Conservation (phyloP, 129 eudicot genomes). For the Arctium lappa region DNA sequence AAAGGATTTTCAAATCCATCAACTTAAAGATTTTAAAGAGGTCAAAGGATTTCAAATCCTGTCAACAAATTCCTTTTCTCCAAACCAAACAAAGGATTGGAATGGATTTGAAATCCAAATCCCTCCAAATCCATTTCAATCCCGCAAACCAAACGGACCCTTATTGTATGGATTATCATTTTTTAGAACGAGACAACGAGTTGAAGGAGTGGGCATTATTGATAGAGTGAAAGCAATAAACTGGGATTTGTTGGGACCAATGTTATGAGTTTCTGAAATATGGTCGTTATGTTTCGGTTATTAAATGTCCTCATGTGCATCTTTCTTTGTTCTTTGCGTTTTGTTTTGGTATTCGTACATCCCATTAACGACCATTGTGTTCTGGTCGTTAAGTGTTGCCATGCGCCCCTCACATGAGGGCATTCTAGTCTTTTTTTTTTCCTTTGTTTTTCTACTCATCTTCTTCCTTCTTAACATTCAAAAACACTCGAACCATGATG, state of each 20-base stretch:
- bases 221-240: neutral
- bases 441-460: neutral
- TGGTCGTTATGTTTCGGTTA: neutral
- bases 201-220: neutral
- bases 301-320: neutral
- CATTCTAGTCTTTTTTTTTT: neutral
- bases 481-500: neutral
- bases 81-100: too few relatives aligned
- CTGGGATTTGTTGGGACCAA: neutral
- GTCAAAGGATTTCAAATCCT: too few relatives aligned
- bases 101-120: too few relatives aligned
- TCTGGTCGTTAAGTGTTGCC: neutral
- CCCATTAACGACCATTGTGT: neutral
- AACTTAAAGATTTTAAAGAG: too few relatives aligned
- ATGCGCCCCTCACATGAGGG: neutral
- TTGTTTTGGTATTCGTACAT: neutral
- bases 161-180: too few relatives aligned
- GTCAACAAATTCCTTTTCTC: too few relatives aligned
- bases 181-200: neutral
- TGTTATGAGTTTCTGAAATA: neutral
- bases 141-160: too few relatives aligned
- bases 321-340: neutral
- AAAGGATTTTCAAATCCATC: too few relatives aligned
- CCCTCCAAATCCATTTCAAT: too few relatives aligned
- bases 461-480: neutral